Evolutionary conservation across 371 early-diverging fungal species (phyloP).

Genomic region (Conidiobolus incongruus): DNA sequence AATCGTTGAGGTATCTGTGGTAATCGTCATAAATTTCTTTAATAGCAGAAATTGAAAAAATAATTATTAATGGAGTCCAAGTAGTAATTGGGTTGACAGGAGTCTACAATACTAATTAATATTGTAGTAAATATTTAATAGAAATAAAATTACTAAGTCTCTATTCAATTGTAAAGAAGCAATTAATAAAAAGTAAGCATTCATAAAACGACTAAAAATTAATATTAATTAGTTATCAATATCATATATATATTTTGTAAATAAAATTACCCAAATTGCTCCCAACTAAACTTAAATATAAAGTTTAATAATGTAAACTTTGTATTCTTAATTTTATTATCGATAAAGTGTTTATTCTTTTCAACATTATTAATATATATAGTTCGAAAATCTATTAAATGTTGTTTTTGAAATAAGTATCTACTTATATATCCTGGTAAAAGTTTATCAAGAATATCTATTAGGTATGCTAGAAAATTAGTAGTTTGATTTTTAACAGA

Average conservation of each 20-base stretch:
- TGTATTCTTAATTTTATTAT: neutral
- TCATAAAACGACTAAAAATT: conserved; percentile 5
- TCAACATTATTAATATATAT: neutral
- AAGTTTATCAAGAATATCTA: too few species aligned
- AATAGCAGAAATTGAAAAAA: conserved; percentile 6
- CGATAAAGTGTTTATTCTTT: neutral
- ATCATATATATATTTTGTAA: neutral
- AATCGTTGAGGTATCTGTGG: conserved; percentile 7
- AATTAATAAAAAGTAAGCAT: conserved; percentile 3
- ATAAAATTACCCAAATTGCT: conserved; percentile 6
- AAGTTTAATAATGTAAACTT: neutral
- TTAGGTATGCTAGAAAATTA: too few species aligned
- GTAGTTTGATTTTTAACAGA: too few species aligned
- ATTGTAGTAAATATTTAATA: conserved; percentile 4
- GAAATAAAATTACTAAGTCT: conserved; percentile 9
- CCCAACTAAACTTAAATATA: conserved; percentile 1
- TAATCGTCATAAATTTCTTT: conserved; percentile 5
- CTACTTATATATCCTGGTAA: too few species aligned
- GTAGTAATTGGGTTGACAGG: conserved; percentile 17
- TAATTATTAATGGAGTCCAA: conserved; percentile 6
- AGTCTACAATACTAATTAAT: conserved; percentile 12
- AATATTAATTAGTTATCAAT: neutral
- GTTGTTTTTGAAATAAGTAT: too few species aligned
- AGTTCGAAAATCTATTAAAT: neutral
- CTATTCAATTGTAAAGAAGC: conserved; percentile 25